Conservation (phyloP, 2,329 filamentous ascomycete species). For the Seiridium unicorne region DNA sequence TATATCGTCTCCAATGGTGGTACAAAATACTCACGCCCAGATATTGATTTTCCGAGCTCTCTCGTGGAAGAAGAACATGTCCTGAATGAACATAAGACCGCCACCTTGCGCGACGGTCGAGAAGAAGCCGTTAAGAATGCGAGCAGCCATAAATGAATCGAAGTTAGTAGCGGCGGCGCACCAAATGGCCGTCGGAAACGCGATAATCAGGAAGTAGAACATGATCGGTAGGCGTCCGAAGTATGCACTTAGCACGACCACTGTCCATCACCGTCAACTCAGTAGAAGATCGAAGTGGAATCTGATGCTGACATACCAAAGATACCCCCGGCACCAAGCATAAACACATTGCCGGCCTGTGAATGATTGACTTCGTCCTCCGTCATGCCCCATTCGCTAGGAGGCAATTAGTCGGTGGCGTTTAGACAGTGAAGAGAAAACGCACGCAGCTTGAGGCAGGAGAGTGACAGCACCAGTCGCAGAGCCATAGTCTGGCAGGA, state of each 20-base stretch:
- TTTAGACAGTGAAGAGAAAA: background rate
- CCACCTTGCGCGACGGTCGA: slow-evolving; percentile 41
- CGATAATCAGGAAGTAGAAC: slow-evolving; percentile 37
- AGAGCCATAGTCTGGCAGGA: slow-evolving; percentile 48
- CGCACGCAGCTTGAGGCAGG: slow-evolving; percentile 39
- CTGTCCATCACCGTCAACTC: slow-evolving; percentile 16
- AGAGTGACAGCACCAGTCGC: slow-evolving; percentile 41
- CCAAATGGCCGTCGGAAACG: slow-evolving; percentile 39
- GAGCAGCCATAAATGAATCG: slow-evolving; percentile 45
- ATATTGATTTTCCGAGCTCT: slow-evolving; percentile 48
- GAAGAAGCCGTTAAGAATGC: slow-evolving; percentile 48
- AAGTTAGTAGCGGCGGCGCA: slow-evolving; percentile 42
- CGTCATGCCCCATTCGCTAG: slow-evolving; percentile 43
- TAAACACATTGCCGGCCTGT: slow-evolving; percentile 51
- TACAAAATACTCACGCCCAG: slow-evolving; percentile 34
- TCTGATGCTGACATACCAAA: slow-evolving; percentile 25
- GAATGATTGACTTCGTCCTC: slow-evolving; percentile 49
- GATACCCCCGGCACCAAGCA: slow-evolving; percentile 42
- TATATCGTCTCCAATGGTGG: background rate
- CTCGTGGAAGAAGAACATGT: slow-evolving; percentile 61
- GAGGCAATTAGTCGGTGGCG: background rate
- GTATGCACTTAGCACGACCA: slow-evolving; percentile 38
- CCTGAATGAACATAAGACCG: slow-evolving; percentile 52
- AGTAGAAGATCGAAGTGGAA: background rate
- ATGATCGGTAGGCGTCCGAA: slow-evolving; percentile 43